These are phyloP conservation scores for Naganishia kalamii DNA, from an alignment of 768 basidiomycete species.

Conservation along the genomic window DNA sequence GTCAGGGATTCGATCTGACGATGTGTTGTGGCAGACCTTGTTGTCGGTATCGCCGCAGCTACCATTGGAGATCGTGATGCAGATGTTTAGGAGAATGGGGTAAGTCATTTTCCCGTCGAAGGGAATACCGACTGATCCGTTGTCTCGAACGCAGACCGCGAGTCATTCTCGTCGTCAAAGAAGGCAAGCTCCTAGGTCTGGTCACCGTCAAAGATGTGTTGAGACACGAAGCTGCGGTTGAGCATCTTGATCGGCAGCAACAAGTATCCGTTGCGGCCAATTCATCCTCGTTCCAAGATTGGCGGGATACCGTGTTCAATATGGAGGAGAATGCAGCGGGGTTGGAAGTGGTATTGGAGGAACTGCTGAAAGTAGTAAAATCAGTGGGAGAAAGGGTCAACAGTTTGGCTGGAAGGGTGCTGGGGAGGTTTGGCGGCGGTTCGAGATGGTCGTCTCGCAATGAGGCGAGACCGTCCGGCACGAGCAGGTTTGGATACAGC, in stretches of 20 bases:
- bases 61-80: slow-evolving; percentile 93
- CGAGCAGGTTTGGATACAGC: background rate
- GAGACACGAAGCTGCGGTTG: slow-evolving; percentile 60
- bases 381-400: background rate
- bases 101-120: slow-evolving; percentile 49
- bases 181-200: slow-evolving; percentile 72
- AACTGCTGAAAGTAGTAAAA: slow-evolving; percentile 23
- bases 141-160: slow-evolving; percentile 61
- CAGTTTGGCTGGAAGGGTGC: background rate
- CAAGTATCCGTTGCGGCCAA: background rate
- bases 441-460: background rate
- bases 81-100: slow-evolving; percentile 97
- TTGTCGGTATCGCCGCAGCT: slow-evolving; percentile 86
- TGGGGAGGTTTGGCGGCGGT: background rate
- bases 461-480: background rate
- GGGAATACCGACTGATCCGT: slow-evolving; percentile 4
- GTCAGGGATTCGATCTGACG: background rate
- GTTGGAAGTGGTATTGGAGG: slow-evolving; percentile 31
- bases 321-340: slow-evolving; percentile 29
- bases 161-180: slow-evolving; percentile 87
- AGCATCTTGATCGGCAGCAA: slow-evolving; percentile 31
- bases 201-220: slow-evolving; percentile 95
- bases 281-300: slow-evolving; percentile 14
- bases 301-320: slow-evolving; percentile 26
- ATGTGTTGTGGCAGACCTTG: slow-evolving; percentile 61